A percentile compares a stretch with the other conserved stretches of the same genome.
These are phyloP conservation scores for Claviceps sp. DNA, from an alignment of 2,329 filamentous ascomycete species.

Conservation along the genomic window DNA sequence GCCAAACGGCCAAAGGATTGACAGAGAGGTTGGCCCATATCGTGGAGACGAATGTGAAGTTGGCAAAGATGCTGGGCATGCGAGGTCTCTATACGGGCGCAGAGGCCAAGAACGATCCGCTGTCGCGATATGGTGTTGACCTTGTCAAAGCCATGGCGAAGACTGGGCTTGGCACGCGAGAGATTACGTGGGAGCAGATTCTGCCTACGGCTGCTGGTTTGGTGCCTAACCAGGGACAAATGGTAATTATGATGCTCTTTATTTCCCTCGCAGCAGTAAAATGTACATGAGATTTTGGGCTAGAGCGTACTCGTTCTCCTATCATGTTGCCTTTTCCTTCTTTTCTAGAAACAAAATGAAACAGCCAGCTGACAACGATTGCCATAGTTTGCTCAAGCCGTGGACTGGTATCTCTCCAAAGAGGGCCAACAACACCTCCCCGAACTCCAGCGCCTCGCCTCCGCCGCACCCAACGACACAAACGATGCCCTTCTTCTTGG, in stretches of 20 bases:
- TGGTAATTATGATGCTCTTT: conserved; percentile 29
- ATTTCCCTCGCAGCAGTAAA: no score
- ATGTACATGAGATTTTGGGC: no score
- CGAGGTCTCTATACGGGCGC: conserved; percentile 37
- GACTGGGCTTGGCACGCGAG: conserved; percentile 44
- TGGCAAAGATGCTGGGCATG: conserved; percentile 27
- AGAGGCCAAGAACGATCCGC: conserved; percentile 34
- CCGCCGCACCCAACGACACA: conserved; percentile 38
- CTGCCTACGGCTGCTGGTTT: conserved; percentile 53
- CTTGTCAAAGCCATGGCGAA: conserved; percentile 54
- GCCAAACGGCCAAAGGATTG: conserved; percentile 42
- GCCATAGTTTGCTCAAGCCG: conserved; percentile 50
- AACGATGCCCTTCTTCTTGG: conserved; percentile 51
- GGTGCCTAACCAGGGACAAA: conserved; percentile 57
- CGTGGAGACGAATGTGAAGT: conserved; percentile 53
- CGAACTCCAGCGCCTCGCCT: conserved; percentile 47
- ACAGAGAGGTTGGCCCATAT: conserved; percentile 45
- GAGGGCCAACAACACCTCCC: conserved; percentile 41
- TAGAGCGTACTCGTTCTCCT: background rate
- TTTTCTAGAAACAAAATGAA: background rate
- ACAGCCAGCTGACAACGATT: background rate
- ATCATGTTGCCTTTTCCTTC: background rate
- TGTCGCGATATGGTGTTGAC: conserved; percentile 51
- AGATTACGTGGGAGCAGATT: conserved; percentile 60
- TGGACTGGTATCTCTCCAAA: conserved; percentile 58